Conservation (phyloP, 768 basidiomycete genomes). For the Serendipita sp. region DNA sequence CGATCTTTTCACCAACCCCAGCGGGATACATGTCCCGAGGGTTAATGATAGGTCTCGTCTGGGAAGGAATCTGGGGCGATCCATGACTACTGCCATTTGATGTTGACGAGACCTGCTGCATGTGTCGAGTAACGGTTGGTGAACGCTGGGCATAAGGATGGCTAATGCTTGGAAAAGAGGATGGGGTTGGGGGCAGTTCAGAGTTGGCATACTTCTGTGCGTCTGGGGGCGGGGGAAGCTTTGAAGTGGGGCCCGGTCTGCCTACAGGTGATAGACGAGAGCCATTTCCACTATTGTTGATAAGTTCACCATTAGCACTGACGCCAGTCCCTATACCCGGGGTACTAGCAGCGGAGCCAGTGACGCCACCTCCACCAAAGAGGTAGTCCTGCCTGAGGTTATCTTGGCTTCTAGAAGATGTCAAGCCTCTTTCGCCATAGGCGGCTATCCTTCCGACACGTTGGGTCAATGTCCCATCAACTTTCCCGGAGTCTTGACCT, state of each 20-base stretch:
- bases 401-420: not conserved
- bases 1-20: not conserved
- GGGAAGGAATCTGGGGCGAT: not conserved
- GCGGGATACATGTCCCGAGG: not conserved
- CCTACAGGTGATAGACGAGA: slow-evolving; percentile 2
- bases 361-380: not conserved
- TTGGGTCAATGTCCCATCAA: not conserved
- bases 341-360: not conserved
- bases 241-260: not conserved
- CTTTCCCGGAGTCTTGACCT: not conserved
- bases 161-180: not conserved
- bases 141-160: slow-evolving; percentile 4
- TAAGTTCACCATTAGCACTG: not conserved
- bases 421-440: not conserved
- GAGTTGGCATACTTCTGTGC: not conserved
- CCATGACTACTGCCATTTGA: not conserved
- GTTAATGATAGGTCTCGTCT: not conserved
- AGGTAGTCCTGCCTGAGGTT: not conserved
- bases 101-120: not conserved
- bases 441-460: not conserved
- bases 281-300: not conserved
- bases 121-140: not conserved
- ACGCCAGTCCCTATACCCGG: not conserved
- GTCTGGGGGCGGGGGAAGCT: not conserved
- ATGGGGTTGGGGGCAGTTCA: not conserved